Base-by-base conservation (phyloP, 192 early-diverging fungal species). In the Spizellomyces sp. region DNA sequence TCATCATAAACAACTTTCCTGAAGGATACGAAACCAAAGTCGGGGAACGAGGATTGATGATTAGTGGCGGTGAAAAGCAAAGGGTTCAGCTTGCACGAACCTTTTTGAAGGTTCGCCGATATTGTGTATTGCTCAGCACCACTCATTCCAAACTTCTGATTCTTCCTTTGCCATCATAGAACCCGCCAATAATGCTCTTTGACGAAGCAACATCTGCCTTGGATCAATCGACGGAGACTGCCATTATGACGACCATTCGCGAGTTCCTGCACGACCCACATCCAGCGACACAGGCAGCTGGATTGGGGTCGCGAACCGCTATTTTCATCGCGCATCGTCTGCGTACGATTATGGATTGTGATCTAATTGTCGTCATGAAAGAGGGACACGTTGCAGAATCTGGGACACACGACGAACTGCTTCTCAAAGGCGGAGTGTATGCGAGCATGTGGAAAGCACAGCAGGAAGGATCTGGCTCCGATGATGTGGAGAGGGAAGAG, bases 241-340 rank as follows among this genome's bases (percentile, higher is more conserved):
- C 70, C 15, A 75, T 89, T 52, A 83, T 87, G 81, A 61, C 46
- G 9, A 75, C 79, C 27, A 83, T 87, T 19, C 59, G 65, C 42
- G 70, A 73, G 21, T 85, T 80, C 58, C 63, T 89, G 36, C 42
- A 58, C 48, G 44, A 56, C 9, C 65, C 73, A 2, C 47, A 54
- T 42, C 17, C 48, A 22, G 19, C 68, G 42, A 64, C 62, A 12
- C 12, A 19, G 17, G 59, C 41, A 5, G 43, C 69, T 7, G 67
- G 67, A 22, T n/a, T 44, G 15, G 62, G 62, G 48, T 66, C 61
- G 46, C 76, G 91, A 62, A 98, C 97, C 6, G 93, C 92, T 57
- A 86, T 99, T 8, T 95, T 95, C 79, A 91, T 99, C 79, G 96
- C 98, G 0, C 98, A 99, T 74, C 82, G 96, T 5, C 75, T 99